phyloP scores from a whole-genome alignment of 441 rosid genomes.

The Lepidium campestre region DNA sequence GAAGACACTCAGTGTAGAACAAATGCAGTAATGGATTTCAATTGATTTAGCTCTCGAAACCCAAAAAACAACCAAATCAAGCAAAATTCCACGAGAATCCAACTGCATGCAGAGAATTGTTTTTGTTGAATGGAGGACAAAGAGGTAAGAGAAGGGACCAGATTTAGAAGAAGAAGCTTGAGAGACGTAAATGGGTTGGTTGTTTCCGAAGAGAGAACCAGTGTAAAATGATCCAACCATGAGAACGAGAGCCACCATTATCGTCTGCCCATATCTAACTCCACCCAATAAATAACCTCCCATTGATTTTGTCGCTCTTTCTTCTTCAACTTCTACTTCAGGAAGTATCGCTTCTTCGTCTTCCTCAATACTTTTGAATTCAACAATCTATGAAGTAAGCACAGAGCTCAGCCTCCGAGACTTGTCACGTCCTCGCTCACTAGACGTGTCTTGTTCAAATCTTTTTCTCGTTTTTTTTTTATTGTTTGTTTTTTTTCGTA shows the following conservation, averaged over 20 bases:
- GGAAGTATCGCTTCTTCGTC: neutral
- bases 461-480: neutral
- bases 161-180: constrained; percentile 20
- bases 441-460: constrained; percentile 1
- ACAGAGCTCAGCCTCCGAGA: constrained; percentile 1
- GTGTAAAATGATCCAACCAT: constrained; percentile 65
- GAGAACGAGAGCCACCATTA: constrained; percentile 51
- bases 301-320: constrained; percentile 29
- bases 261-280: constrained; percentile 64
- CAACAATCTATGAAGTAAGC: neutral
- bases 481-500: neutral
- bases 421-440: neutral
- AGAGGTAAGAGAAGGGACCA: constrained; percentile 22
- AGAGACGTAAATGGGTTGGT: constrained; percentile 39
- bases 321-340: neutral
- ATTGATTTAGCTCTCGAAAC: neutral
- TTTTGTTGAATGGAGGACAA: neutral
- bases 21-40: neutral
- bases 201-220: constrained; percentile 73
- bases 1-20: neutral
- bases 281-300: constrained; percentile 45
- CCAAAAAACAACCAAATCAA: neutral
- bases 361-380: constrained; percentile 13
- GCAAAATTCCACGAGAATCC: neutral
- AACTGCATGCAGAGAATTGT: constrained; percentile 2